A percentile compares a stretch with the other conserved stretches of the same genome.
phyloP scores from a whole-genome alignment of 345 rosid species.

The Cardamine chenopodiifolia region DNA sequence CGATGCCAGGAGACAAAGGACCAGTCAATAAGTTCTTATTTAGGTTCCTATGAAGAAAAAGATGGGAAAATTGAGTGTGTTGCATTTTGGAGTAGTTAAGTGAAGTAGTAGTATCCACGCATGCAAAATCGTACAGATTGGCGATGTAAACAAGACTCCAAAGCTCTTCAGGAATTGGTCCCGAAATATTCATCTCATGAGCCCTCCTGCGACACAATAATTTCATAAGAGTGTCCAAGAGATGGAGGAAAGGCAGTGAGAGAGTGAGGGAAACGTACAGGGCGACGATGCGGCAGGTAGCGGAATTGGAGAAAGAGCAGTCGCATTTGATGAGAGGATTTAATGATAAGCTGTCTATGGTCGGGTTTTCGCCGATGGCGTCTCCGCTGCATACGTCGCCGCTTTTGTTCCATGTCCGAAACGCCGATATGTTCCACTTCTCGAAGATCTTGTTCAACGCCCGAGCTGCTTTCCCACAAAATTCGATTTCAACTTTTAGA shows the following conservation, averaged over 20 bases:
- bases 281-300: slow-evolving; percentile 42
- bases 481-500: no score
- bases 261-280: slow-evolving; percentile 28
- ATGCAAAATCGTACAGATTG: slow-evolving; percentile 29
- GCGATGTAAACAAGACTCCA: slow-evolving; percentile 42
- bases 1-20: slow-evolving; percentile 40
- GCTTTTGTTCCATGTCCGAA: slow-evolving; percentile 51
- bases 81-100: background rate
- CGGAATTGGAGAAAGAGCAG: slow-evolving; percentile 42
- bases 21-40: slow-evolving; percentile 38
- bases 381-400: slow-evolving; percentile 62
- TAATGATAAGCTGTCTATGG: background rate
- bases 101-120: background rate
- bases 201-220: slow-evolving; percentile 40
- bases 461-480: slow-evolving; percentile 6
- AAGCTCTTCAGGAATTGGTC: slow-evolving; percentile 40
- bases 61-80: background rate
- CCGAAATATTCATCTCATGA: slow-evolving; percentile 17
- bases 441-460: slow-evolving; percentile 35
- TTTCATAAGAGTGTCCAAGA: slow-evolving; percentile 18
- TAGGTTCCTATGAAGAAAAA: slow-evolving; percentile 31
- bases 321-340: slow-evolving; percentile 63
- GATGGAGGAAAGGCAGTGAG: background rate
- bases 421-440: slow-evolving; percentile 21
- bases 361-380: slow-evolving; percentile 37